phyloP scores from a whole-genome alignment of 1,284 basidiomycete species.

The Gomphus bonarii region DNA sequence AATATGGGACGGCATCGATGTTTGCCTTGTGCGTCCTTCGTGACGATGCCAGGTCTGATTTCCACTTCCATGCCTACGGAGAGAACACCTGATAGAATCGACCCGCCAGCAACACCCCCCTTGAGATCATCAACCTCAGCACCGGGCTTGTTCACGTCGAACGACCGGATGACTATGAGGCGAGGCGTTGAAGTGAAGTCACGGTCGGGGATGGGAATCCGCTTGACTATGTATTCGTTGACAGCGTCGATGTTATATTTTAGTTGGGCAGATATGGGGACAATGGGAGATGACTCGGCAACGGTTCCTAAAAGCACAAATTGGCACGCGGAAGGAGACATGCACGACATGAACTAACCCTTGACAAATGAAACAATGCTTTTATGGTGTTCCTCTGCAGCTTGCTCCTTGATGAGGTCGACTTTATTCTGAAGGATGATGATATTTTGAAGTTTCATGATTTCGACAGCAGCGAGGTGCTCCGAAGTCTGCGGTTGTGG shows the following conservation, averaged over 20 bases:
- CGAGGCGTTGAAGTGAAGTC: slow-evolving; percentile 89
- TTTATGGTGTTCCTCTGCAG: slow-evolving; percentile 88
- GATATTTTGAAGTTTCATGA: slow-evolving; percentile 98
- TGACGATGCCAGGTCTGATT: slow-evolving; percentile 95
- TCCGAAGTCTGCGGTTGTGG: slow-evolving; percentile 98
- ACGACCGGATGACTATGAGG: slow-evolving; percentile 98
- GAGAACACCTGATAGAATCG: slow-evolving; percentile 89
- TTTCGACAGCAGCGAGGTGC: slow-evolving; percentile 96
- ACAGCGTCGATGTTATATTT: slow-evolving; percentile 99
- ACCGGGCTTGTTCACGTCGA: slow-evolving; percentile 99
- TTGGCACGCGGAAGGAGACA: background rate
- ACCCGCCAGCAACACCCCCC: slow-evolving; percentile 97
- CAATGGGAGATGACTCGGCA: slow-evolving; percentile 93
- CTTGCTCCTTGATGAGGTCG: slow-evolving; percentile 86
- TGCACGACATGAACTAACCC: slow-evolving; percentile 33
- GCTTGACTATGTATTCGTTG: slow-evolving; percentile 97
- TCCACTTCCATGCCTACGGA: slow-evolving; percentile 91
- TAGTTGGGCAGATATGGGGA: slow-evolving; percentile 96
- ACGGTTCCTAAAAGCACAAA: slow-evolving; percentile 66
- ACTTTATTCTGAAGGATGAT: slow-evolving; percentile 99
- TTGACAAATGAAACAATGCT: slow-evolving; percentile 90
- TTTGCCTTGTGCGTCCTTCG: slow-evolving; percentile 86
- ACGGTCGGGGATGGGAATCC: slow-evolving; percentile 88
- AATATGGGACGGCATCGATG: slow-evolving; percentile 93
- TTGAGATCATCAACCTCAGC: slow-evolving; percentile 95